A percentile compares a stretch with the other conserved stretches of the same genome.
phyloP scores from a whole-genome alignment of 495 filamentous ascomycete genomes.

The Aspergillus sclerotioniger region DNA sequence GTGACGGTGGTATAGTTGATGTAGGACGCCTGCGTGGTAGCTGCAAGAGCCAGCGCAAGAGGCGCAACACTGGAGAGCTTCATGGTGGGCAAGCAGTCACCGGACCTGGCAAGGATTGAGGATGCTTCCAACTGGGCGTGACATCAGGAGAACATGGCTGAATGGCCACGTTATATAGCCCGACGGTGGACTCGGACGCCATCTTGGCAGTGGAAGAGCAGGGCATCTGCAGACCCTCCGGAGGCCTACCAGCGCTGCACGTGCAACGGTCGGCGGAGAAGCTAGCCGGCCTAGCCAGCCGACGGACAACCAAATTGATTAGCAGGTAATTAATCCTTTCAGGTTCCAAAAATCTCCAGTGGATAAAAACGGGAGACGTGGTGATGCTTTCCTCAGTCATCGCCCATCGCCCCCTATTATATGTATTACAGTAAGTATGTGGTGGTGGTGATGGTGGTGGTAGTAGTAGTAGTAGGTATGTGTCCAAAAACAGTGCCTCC shows the following conservation, averaged over 20 bases:
- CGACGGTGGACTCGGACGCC: background rate
- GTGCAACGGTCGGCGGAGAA: conserved; percentile 2
- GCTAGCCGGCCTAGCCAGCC: too few species aligned
- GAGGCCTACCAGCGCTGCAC: conserved; percentile 13
- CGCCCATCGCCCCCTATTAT: conserved; percentile 16
- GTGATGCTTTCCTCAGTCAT: conserved; percentile 1
- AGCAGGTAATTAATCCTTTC: too few species aligned
- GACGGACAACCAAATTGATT: background rate
- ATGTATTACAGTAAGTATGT: conserved; percentile 24
- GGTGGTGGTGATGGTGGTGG: too few species aligned
- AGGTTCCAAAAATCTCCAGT: background rate
- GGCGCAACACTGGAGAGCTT: conserved; percentile 24
- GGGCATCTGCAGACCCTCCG: background rate
- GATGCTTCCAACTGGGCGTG: background rate
- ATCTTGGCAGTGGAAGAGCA: background rate
- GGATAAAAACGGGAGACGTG: conserved; percentile 6
- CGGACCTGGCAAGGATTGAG: background rate
- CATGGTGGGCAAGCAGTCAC: conserved; percentile 23
- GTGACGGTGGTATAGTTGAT: conserved; percentile 63
- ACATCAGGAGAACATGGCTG: too few species aligned
- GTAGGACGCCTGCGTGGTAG: conserved; percentile 22
- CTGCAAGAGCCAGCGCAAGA: conserved; percentile 24
- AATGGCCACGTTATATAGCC: background rate
- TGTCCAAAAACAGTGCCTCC: conserved; percentile 16
- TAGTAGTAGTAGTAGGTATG: conserved; percentile 20